Percentiles rank a stretch among this genome's conserved stretches.
phyloP scores from a whole-genome alignment of 169 alveolate genomes.

The Sarcocystis neurona region DNA sequence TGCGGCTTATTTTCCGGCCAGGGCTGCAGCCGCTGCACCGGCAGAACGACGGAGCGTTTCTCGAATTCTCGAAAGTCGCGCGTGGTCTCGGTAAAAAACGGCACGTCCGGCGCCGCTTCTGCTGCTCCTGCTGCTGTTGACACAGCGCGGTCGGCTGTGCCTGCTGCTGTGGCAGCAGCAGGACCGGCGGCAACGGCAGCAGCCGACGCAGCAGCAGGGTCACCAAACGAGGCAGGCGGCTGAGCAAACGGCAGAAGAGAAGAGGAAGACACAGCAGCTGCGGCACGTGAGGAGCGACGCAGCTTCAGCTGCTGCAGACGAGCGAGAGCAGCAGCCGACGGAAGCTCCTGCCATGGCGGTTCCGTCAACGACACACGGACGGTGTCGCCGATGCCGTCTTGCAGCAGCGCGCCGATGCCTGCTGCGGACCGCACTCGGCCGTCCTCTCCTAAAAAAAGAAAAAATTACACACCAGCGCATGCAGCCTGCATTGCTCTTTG shows the following conservation, averaged over 20 bases:
- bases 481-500: neutral
- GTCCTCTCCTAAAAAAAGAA: constrained; percentile 72
- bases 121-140: constrained; percentile 53
- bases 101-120: neutral
- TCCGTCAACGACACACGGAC: constrained; percentile 85
- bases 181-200: neutral
- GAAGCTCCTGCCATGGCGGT: constrained; percentile 83
- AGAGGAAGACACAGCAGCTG: neutral
- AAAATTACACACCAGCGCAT: neutral
- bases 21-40: too few species aligned
- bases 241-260: neutral
- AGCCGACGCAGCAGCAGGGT: neutral
- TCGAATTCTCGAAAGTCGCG: constrained; percentile 26
- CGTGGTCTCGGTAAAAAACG: constrained; percentile 29
- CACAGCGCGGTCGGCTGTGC: constrained; percentile 41
- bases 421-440: constrained; percentile 81
- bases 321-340: constrained; percentile 71
- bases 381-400: constrained; percentile 88
- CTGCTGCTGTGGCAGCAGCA: neutral
- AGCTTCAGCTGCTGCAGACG: constrained; percentile 61
- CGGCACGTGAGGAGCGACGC: neutral
- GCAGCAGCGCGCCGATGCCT: constrained; percentile 83
- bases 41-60: too few species aligned
- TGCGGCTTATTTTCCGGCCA: too few species aligned
- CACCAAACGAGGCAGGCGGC: neutral